A percentile compares a stretch with the other conserved stretches of the same genome.
Conservation (phyloP, 2,329 filamentous ascomycete species). For the Emergomyces africanus region DNA sequence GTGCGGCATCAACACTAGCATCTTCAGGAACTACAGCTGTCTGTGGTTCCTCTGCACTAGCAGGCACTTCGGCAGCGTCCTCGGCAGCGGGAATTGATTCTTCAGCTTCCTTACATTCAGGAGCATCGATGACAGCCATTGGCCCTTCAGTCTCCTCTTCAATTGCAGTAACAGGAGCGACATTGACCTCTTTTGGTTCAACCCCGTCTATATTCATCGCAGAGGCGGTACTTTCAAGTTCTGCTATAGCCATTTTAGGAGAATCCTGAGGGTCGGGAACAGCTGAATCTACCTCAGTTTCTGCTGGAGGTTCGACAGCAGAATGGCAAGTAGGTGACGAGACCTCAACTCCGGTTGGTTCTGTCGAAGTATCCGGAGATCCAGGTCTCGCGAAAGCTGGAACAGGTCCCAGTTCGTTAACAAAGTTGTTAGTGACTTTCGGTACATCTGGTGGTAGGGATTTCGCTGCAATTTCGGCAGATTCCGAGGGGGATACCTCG, state of each 20-base stretch:
- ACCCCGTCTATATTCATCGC: background rate
- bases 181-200: background rate
- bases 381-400: background rate
- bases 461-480: background rate
- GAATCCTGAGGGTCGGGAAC: background rate
- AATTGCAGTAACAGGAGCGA: conserved; percentile 4
- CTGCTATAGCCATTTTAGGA: background rate
- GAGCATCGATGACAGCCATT: background rate
- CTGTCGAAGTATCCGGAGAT: background rate
- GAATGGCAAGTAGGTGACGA: background rate
- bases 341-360: background rate
- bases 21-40: background rate
- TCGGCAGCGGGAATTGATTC: background rate
- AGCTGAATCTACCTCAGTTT: background rate
- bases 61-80: too few species aligned
- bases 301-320: background rate
- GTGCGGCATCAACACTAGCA: background rate
- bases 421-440: background rate
- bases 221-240: background rate
- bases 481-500: background rate
- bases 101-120: background rate
- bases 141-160: background rate
- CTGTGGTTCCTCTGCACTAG: background rate
- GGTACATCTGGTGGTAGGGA: background rate
- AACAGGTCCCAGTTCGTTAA: background rate